Evolutionary conservation across 441 rosid genomes (phyloP).

Genomic region (Syzygium syzygioides): DNA sequence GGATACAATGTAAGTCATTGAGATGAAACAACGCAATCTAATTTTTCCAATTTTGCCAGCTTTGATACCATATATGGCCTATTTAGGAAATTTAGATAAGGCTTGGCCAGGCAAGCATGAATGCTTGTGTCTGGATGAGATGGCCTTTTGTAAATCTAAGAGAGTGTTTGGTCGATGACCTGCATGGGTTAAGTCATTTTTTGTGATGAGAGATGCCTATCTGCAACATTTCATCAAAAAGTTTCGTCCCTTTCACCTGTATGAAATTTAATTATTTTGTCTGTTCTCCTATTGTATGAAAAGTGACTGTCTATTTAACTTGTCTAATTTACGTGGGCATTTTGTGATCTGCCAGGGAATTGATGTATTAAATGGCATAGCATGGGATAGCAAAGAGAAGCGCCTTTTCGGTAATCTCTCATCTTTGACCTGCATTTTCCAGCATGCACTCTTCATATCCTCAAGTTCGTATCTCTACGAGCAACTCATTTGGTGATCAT

Average conservation of each 20-base stretch:
- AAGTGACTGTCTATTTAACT: background rate
- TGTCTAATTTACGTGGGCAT: background rate
- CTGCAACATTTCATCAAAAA: background rate
- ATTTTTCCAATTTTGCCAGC: background rate
- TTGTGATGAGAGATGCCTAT: background rate
- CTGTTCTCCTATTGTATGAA: background rate
- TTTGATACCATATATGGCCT: background rate
- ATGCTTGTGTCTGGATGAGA: background rate
- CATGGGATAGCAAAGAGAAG: constrained; percentile 63
- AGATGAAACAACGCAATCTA: background rate
- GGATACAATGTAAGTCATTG: constrained; percentile 55
- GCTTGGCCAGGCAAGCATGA: background rate
- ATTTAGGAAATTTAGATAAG: background rate
- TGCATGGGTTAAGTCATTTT: background rate
- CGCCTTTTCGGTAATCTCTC: constrained; percentile 74
- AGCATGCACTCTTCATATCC: background rate
- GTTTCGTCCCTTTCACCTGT: background rate
- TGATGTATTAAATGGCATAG: constrained; percentile 94
- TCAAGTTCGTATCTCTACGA: background rate
- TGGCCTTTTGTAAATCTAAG: background rate
- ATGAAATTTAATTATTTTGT: background rate
- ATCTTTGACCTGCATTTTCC: background rate
- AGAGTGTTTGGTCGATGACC: background rate
- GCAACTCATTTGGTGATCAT: background rate
- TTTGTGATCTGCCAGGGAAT: constrained; percentile 35